A percentile compares a stretch with the other conserved stretches of the same genome.
Evolutionary conservation across 768 basidiomycete genomes (phyloP).

Genomic region (Suillus variegatus): DNA sequence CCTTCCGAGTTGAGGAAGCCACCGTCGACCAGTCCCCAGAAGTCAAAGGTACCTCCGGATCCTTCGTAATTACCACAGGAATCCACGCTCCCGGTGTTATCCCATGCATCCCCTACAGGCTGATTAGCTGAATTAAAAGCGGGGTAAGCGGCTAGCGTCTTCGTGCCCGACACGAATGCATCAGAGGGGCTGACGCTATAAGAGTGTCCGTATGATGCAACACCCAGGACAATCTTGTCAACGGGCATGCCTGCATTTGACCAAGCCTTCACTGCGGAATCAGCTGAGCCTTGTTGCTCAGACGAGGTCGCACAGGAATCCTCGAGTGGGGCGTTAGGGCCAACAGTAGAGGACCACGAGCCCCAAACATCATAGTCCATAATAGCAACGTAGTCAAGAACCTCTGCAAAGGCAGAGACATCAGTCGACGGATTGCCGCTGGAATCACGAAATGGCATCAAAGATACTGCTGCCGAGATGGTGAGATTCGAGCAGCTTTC

Average conservation of each 20-base stretch:
- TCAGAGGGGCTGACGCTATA: conserved; percentile 39
- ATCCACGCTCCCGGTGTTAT: conserved; percentile 46
- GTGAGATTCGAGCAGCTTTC: conserved; percentile 45
- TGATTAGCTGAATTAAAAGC: conserved; percentile 46
- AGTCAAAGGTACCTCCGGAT: conserved; percentile 55
- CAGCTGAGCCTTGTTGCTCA: conserved; percentile 73
- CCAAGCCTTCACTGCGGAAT: conserved; percentile 75
- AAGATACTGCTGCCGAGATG: conserved; percentile 70
- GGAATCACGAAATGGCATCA: conserved; percentile 63
- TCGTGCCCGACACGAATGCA: conserved; percentile 21
- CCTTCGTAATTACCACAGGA: conserved; percentile 54
- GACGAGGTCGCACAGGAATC: conserved; percentile 67
- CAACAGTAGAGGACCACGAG: conserved; percentile 53
- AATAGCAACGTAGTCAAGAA: conserved; percentile 74
- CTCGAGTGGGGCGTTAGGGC: conserved; percentile 82
- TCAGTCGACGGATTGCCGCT: conserved; percentile 58
- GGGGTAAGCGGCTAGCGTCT: conserved; percentile 48
- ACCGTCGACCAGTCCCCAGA: conserved; percentile 58
- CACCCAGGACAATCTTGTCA: conserved; percentile 74
- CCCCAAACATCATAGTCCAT: conserved; percentile 76
- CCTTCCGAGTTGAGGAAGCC: conserved; percentile 54
- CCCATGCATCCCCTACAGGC: conserved; percentile 59
- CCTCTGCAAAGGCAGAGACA: conserved; percentile 64
- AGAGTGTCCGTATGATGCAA: conserved; percentile 83
- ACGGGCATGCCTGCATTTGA: conserved; percentile 73